phyloP scores from a whole-genome alignment of 345 rosid species.

The Boechera divaricarpa region DNA sequence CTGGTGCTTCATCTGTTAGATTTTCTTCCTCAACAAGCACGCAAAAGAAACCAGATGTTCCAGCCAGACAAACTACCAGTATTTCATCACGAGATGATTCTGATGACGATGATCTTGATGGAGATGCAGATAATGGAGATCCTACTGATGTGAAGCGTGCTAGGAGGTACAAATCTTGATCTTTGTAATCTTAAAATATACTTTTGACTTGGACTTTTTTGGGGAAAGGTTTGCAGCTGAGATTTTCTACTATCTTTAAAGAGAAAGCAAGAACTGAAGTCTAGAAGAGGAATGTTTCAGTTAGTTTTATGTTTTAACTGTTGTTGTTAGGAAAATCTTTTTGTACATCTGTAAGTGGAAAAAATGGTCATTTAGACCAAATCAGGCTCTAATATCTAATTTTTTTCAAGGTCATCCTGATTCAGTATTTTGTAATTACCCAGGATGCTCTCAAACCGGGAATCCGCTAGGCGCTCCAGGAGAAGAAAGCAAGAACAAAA shows the following conservation, averaged over 20 bases:
- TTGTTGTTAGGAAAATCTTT: not conserved
- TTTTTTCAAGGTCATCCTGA: not conserved
- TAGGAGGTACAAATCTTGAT: constrained; percentile 58
- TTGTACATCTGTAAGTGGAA: not conserved
- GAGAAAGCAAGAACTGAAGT: not conserved
- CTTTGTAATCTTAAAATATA: not conserved
- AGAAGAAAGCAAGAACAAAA: constrained; percentile 87
- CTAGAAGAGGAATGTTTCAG: not conserved
- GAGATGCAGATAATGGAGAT: constrained; percentile 66
- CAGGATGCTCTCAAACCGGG: constrained; percentile 98
- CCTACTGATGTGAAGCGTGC: constrained; percentile 71
- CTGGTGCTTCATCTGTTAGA: constrained; percentile 39
- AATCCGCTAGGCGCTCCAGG: constrained; percentile 98
- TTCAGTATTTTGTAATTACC: constrained; percentile 5
- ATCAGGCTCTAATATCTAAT: not conserved
- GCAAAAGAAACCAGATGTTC: constrained; percentile 56
- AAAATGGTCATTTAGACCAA: not conserved
- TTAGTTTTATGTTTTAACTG: not conserved
- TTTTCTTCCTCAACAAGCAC: constrained; percentile 43
- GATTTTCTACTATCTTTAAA: not conserved
- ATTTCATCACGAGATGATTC: constrained; percentile 93
- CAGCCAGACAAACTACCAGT: constrained; percentile 73
- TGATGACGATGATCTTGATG: constrained; percentile 88
- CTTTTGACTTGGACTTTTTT: not conserved
- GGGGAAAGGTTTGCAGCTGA: constrained; percentile 6